Percentiles rank a stretch among this genome's conserved stretches.
phyloP scores from a whole-genome alignment of 108 stramenopile species.

The Cyclotella atomus region DNA sequence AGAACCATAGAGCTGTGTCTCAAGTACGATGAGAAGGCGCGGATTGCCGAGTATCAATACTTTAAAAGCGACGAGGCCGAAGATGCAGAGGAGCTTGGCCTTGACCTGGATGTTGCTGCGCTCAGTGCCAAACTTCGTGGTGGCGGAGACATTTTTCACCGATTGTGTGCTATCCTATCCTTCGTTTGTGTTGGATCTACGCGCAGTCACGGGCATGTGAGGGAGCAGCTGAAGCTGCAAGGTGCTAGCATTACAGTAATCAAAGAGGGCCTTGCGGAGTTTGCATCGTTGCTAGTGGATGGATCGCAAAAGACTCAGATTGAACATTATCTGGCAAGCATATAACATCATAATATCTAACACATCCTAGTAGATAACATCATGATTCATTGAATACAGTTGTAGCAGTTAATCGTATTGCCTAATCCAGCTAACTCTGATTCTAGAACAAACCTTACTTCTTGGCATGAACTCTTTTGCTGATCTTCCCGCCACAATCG shows the following conservation, averaged over 20 bases:
- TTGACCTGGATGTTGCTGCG: conserved; percentile 65
- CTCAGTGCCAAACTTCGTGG: conserved; percentile 76
- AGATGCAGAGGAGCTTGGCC: conserved; percentile 49
- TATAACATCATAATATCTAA: conserved; percentile 10
- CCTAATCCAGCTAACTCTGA: too few relatives aligned
- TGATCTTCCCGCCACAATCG: too few relatives aligned
- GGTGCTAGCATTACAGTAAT: conserved; percentile 65
- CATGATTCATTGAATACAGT: neutral
- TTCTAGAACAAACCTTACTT: too few relatives aligned
- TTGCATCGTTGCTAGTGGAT: conserved; percentile 31
- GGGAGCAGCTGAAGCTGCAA: conserved; percentile 60
- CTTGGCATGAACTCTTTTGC: too few relatives aligned
- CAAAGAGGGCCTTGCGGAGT: conserved; percentile 43
- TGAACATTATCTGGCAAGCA: conserved; percentile 40
- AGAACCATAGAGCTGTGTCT: conserved; percentile 74
- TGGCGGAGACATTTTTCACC: conserved; percentile 81
- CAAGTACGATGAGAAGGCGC: conserved; percentile 71
- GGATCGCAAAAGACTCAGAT: conserved; percentile 47
- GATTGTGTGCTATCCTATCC: conserved; percentile 69
- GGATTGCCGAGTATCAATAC: conserved; percentile 77
- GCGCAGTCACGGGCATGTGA: conserved; percentile 70
- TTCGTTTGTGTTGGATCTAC: conserved; percentile 68
- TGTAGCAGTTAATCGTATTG: too few relatives aligned
- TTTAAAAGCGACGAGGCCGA: conserved; percentile 67
- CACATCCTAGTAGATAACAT: too few relatives aligned